Evolutionary conservation across 305 asterid genomes (phyloP).

Genomic region (Plantago coronopus): DNA sequence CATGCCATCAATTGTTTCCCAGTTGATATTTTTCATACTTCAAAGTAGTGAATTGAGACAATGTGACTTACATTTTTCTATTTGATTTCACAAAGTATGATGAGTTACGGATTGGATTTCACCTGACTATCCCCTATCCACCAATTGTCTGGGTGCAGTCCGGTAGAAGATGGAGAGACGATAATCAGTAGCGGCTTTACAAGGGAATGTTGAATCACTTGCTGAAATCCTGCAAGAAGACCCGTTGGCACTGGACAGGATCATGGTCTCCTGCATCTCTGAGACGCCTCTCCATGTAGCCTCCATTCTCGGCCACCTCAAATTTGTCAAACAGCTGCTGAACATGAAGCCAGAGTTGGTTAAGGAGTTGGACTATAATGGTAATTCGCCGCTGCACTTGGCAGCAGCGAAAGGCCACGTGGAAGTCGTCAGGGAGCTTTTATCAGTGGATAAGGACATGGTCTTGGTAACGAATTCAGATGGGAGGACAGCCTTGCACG

Average conservation of each 20-base stretch:
- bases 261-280: background rate
- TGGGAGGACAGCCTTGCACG: constrained; percentile 41
- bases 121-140: no score
- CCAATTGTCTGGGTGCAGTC: no score
- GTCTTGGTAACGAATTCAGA: constrained; percentile 29
- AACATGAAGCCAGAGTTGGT: background rate
- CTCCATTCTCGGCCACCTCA: background rate
- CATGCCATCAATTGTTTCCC: no score
- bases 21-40: no score
- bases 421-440: constrained; percentile 35
- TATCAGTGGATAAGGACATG: constrained; percentile 23
- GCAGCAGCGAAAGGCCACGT: constrained; percentile 40
- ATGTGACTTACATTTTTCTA: no score
- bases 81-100: no score
- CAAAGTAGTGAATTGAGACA: no score
- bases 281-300: constrained; percentile 3
- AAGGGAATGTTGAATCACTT: background rate
- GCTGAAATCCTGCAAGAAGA: background rate
- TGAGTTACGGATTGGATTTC: no score
- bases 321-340: background rate
- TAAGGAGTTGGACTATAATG: constrained; percentile 36
- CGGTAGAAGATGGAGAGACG: background rate
- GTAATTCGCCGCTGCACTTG: constrained; percentile 41
- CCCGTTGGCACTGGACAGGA: background rate
- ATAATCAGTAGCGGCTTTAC: constrained; percentile 1